phyloP scores from a whole-genome alignment of 176 grass and related monocot species.

The Hordeum vulgare region MorexV3_pseudomolecules_assembly NC_058524.1:544983304-544983803 shows the following conservation, averaged over 20 bases:
- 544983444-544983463: conserved; percentile 5
- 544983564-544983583: not conserved
- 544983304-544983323: not conserved
- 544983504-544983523: conserved; percentile 12
- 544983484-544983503: not conserved
- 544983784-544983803: not conserved
- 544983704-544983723: not conserved
- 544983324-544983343: not conserved
- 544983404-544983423: not conserved
- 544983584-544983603: not conserved
- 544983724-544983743: not conserved
- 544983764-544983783: not conserved
- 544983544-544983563: conserved; percentile 22
- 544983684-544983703: not conserved
- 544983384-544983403: not conserved
- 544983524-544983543: not conserved
- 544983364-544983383: not conserved
- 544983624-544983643: conserved; percentile 24
- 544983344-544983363: not conserved
- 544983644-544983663: not conserved
- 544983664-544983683: conserved; percentile 1
- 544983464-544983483: conserved; percentile 11
- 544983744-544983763: conserved; percentile 2
- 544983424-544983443: not conserved
- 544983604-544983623: conserved; percentile 28